A percentile compares a stretch with the other conserved stretches of the same genome.
phyloP scores from a whole-genome alignment of 768 basidiomycete genomes.

The Lyophyllum atratum region DNA sequence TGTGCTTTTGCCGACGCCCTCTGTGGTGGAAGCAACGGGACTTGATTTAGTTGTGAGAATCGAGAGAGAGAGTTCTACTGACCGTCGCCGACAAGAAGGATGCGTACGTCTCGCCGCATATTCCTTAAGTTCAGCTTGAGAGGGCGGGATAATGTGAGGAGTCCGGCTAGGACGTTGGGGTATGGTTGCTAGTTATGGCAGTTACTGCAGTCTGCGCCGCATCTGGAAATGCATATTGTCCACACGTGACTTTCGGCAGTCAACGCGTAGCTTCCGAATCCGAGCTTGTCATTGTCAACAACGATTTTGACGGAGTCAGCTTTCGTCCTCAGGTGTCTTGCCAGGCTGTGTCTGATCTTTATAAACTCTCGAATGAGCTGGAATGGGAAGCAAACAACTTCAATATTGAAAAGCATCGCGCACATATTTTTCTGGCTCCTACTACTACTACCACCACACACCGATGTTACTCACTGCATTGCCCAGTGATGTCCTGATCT shows the following conservation, averaged over 20 bases:
- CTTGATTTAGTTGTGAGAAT: constrained; percentile 14
- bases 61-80: constrained; percentile 24
- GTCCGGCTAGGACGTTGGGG: constrained; percentile 5
- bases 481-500: constrained; percentile 58
- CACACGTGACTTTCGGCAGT: constrained; percentile 18
- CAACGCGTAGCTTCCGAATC: neutral
- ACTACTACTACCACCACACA: neutral
- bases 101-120: constrained; percentile 93
- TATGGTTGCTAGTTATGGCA: neutral
- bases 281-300: neutral
- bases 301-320: neutral
- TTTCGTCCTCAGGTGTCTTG: neutral
- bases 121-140: constrained; percentile 17
- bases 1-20: constrained; percentile 97
- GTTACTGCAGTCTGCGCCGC: constrained; percentile 5
- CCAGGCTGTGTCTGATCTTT: neutral
- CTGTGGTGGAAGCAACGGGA: constrained; percentile 40
- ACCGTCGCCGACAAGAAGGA: constrained; percentile 95
- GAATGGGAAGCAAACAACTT: neutral
- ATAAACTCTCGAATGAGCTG: neutral
- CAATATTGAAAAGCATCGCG: neutral
- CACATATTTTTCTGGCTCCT: neutral
- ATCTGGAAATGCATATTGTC: constrained; percentile 11
- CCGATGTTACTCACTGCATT: constrained; percentile 34
- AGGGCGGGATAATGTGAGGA: constrained; percentile 7